phyloP scores from a whole-genome alignment of 2,329 filamentous ascomycete species.

The Phymatotrichopsis omnivora region DNA sequence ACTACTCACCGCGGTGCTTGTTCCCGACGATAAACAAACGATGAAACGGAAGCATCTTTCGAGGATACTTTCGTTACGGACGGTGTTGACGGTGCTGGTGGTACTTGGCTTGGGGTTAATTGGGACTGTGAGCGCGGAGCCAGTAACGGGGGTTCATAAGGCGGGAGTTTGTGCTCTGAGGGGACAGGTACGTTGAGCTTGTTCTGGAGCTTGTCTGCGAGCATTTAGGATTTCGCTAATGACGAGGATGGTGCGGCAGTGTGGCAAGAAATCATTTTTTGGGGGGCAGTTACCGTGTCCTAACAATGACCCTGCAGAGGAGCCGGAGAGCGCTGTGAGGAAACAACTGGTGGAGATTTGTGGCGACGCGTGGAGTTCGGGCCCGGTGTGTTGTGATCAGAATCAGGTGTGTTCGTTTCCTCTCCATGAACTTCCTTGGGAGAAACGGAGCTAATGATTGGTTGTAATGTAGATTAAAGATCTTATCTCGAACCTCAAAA shows the following conservation, averaged over 20 bases:
- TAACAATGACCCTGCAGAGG: conserved; percentile 72
- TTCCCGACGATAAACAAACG: conserved; percentile 14
- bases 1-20: conserved; percentile 3
- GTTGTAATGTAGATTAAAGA: conserved; percentile 52
- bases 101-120: conserved; percentile 22
- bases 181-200: conserved; percentile 23
- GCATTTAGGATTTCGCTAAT: conserved; percentile 1
- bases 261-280: conserved; percentile 83
- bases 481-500: conserved; percentile 73
- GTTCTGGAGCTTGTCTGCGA: neutral
- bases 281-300: conserved; percentile 82
- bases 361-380: conserved; percentile 73
- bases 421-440: neutral
- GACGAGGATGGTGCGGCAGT: conserved; percentile 40
- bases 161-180: conserved; percentile 31
- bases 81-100: conserved; percentile 19
- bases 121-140: conserved; percentile 12
- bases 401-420: conserved; percentile 52
- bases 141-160: conserved; percentile 29
- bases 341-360: conserved; percentile 75
- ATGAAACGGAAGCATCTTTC: conserved; percentile 23
- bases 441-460: conserved; percentile 10
- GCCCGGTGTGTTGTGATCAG: conserved; percentile 72
- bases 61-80: conserved; percentile 19
- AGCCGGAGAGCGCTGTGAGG: conserved; percentile 61